These are phyloP conservation scores for Colletotrichum sp. DNA, from an alignment of 2,329 filamentous ascomycete genomes.

Conservation along the genomic window DNA sequence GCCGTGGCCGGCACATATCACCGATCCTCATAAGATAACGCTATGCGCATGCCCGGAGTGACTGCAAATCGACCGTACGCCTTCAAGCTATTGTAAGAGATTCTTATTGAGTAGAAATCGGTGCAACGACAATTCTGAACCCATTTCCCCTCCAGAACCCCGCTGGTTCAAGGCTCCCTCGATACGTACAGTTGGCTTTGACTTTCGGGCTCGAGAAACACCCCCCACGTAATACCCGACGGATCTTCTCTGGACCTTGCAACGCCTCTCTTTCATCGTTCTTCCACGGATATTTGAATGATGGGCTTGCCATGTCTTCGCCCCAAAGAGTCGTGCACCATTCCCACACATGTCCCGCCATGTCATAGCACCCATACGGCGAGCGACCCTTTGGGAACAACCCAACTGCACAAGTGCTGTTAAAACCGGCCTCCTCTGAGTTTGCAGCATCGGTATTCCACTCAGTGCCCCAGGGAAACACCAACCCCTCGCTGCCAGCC, in stretches of 20 bases:
- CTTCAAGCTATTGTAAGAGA: neutral
- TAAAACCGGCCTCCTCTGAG: neutral
- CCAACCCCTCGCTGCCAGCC: neutral
- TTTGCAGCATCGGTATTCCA: neutral
- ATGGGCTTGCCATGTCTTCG: neutral
- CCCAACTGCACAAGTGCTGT: neutral
- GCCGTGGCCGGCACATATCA: neutral
- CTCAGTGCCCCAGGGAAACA: neutral
- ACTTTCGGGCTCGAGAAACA: neutral
- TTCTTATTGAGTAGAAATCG: neutral
- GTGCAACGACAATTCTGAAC: neutral
- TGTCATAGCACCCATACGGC: neutral
- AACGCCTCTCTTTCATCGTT: neutral
- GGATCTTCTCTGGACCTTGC: neutral
- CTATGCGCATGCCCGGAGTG: fast-evolving
- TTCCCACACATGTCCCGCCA: slow-evolving; percentile 6
- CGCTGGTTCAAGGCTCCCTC: neutral
- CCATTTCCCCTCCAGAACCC: slow-evolving; percentile 5
- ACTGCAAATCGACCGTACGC: fast-evolving
- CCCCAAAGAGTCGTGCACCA: slow-evolving; percentile 15
- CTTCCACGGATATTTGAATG: neutral
- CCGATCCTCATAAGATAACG: neutral
- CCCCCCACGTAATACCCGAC: neutral
- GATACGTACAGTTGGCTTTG: slow-evolving; percentile 10
- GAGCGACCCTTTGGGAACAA: neutral